Evolutionary conservation across 2,329 filamentous ascomycete species (phyloP), one percentile per base, ranked within the genome.

Genomic region (Cladosporium phlei): DNA sequence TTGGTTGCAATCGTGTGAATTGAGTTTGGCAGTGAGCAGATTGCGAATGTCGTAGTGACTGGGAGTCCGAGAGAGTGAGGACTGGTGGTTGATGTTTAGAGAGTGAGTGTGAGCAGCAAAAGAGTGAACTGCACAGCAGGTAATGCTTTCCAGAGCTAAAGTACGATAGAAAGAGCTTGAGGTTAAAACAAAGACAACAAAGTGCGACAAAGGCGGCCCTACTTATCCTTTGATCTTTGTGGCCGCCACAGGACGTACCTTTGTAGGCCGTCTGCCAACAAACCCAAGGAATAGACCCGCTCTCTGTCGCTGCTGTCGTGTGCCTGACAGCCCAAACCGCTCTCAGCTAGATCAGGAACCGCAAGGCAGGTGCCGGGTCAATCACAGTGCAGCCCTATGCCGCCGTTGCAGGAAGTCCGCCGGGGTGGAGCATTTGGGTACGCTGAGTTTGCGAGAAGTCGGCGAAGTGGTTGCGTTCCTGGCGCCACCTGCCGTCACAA

Each of bases 41-140:
- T 33, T 27, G 42, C 35, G 37, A 28, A 9, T 40, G 35, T 49
- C 44, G 44, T 47, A 39, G 44, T 39, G 35, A 19, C 10, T 40
- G 16, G 17, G 39, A 33, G 43, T 47, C 38, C 54, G 50, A 60
- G 50, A 53, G 54, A 58, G 49, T 54, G 57, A 53, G 38, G 46
- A 52, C 51, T 54, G 50, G 43, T 46, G 49, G 19, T 55, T 46
- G 33, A 21, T 24, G 38, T 45, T 34, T 35, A 59, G 57, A 52
- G 59, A 60, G 51, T 58, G 56, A 52, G 50, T 55, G 52, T 46
- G 47, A 35, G 54, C 56, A 56, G 55, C 46, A 56, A 60, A 52
- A 53, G 58, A 60, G 55, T 59, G 58, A 56, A 64, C 61, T 59
- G 61, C 60, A 57, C 60, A 61, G 61, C 61, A 63, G 60, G 42